phyloP scores from a whole-genome alignment of 371 early-diverging fungal species.

The Syncephalastrum contaminatum region DNA sequence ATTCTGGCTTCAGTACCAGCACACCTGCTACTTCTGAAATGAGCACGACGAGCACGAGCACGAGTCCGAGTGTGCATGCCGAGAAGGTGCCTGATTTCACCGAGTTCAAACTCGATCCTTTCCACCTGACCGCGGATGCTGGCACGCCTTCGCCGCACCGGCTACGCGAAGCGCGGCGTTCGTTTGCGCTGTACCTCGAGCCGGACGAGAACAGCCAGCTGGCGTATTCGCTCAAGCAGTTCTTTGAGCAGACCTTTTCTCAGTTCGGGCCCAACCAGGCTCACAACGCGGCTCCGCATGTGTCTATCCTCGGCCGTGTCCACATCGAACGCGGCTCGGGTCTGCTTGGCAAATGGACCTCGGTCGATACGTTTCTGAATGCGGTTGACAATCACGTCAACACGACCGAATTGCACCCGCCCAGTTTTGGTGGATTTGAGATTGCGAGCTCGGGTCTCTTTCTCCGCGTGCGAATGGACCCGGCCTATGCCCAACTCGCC shows the following conservation, averaged over 20 bases:
- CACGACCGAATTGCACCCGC: slow-evolving; percentile 8
- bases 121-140: slow-evolving; percentile 13
- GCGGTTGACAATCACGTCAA: slow-evolving; percentile 12
- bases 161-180: slow-evolving; percentile 18
- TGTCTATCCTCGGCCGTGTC: slow-evolving; percentile 18
- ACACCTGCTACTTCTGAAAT: slow-evolving; percentile 6
- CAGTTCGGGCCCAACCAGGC: slow-evolving; percentile 25
- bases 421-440: slow-evolving; percentile 17
- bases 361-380: slow-evolving; percentile 10
- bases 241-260: slow-evolving; percentile 20
- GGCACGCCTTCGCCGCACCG: slow-evolving; percentile 20
- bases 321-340: slow-evolving; percentile 17
- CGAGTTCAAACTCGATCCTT: slow-evolving; percentile 24
- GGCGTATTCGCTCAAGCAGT: slow-evolving; percentile 11
- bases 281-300: slow-evolving; percentile 17
- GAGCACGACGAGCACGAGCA: slow-evolving; percentile 14
- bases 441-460: slow-evolving; percentile 13
- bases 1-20: slow-evolving; percentile 12
- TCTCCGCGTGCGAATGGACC: slow-evolving; percentile 14
- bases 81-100: slow-evolving; percentile 20
- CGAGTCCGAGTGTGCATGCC: slow-evolving; percentile 3
- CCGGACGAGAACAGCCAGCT: slow-evolving; percentile 11
- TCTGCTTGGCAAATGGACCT: slow-evolving; percentile 7
- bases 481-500: slow-evolving; percentile 11
- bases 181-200: slow-evolving; percentile 16